Evolutionary conservation across 805 yeast genomes (phyloP), one percentile per base, ranked within the genome.

Genomic region (Ogataea philodendri): DNA sequence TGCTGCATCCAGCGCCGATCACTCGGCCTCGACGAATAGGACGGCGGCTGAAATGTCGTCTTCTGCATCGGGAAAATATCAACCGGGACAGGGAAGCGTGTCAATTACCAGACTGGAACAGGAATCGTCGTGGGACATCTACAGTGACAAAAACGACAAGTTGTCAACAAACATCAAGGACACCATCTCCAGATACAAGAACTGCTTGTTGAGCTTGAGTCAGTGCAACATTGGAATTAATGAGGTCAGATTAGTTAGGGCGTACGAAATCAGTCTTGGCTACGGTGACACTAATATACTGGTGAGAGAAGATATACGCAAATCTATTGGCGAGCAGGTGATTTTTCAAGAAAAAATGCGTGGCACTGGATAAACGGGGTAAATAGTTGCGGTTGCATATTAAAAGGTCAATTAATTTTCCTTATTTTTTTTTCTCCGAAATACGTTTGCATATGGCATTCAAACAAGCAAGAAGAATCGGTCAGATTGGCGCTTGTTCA

Each of bases 191-290:
- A 70, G 97, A 44, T 93, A 93, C 59, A 74, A 82, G 33, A 87
- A 87, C 58, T 89, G 93, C 46, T 69, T 93, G 33, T 75, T 76
- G 52, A 90, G 95, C 0, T 67, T 93, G 42, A 83, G 86, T n/a
- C 73, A 72, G 48, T 80, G 88, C 48, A 95, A 86, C 53, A 74
- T 93, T 43, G 95, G 95, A 9, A 81, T 93, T 37, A 84, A 85
- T 23, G 96, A 87, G 46, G 74, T 77, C 39, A 68, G 97, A 51
- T 71, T 93, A 11, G 72, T 78, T 7, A 70, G 78, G 52, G 93
- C 90, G 0, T 93, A 90, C 61, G 97, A 93, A 52, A 87, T 95
- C 11, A 84, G 95, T 63, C 68, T 86, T 70, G 83, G 81, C 8
- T 85, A 78, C 54, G 74, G 78, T 7, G 68, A 72, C 39, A 74